Conservation (phyloP, 139 green algal genomes). For the Chlamydomonas asymmetrica region DNA sequence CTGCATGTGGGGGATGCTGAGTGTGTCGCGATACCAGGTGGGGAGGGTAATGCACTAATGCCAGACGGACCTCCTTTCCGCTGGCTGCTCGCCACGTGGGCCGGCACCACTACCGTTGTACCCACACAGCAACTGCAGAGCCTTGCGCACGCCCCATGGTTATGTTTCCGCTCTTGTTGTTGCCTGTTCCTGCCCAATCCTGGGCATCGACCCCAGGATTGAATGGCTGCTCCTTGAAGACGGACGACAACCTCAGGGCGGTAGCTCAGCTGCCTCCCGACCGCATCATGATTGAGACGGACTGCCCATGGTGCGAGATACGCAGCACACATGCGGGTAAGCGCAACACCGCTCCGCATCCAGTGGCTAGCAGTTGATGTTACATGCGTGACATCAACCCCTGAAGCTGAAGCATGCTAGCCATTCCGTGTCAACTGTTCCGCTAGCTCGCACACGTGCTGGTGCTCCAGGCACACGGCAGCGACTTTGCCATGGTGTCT, state of each 20-base stretch:
- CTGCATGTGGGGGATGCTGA: too few relatives aligned
- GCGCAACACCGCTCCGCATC: conserved; percentile 4
- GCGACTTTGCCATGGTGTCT: too few relatives aligned
- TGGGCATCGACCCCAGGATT: conserved; percentile 73
- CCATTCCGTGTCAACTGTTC: not conserved
- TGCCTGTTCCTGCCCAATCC: too few relatives aligned
- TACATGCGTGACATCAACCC: not conserved
- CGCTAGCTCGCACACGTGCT: not conserved
- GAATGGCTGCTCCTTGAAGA: conserved; percentile 91
- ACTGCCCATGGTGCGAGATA: conserved; percentile 86
- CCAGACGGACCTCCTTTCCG: too few relatives aligned
- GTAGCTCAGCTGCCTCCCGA: conserved; percentile 64
- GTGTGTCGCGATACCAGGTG: too few relatives aligned
- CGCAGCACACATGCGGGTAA: conserved; percentile 38
- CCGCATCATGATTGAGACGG: conserved; percentile 86
- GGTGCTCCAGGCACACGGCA: not conserved
- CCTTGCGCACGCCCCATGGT: too few relatives aligned
- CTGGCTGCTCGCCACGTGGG: too few relatives aligned
- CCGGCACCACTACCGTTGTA: not conserved
- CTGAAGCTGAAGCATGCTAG: not conserved
- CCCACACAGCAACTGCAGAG: not conserved
- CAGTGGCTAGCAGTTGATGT: not conserved
- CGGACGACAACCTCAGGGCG: conserved; percentile 78
- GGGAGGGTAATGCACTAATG: too few relatives aligned
- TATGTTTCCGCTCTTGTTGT: too few relatives aligned